Base-by-base conservation (phyloP, 2,329 filamentous ascomycete genomes). In the Apiospora kogelbergensis region DNA sequence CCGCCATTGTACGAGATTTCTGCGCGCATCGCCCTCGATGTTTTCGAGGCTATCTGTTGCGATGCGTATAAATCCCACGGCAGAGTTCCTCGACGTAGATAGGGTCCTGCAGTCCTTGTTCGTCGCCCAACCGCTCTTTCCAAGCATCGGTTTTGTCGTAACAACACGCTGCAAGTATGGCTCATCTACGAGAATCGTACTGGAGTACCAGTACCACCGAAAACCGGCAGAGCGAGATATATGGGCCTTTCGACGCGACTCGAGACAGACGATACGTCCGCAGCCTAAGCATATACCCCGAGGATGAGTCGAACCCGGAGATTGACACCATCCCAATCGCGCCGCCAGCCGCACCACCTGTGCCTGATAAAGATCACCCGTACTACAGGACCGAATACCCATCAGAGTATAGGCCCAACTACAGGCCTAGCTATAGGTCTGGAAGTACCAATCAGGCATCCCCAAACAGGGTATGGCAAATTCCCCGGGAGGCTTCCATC, bases 201-300 rank as follows among this genome's bases (percentile, higher is more conserved):
- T 75, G 75, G 75, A 73, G 70, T 26, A 71, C 68, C 41, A 71
- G 72, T 13, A 70, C 68, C 44, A 46, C 70, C 26, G 68, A 73
- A 3, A 70, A 68, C n/a, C 70, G 70, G 2, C 65, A 73, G 26
- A 69, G 71, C 63, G 71, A 74, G n/a, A 63, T 73, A 4, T 65
- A 69, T 26, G 64, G 66, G n/a, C 46, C 69, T 9, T 66, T 60
- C 13, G 48, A 64, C 5, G 60, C 40, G 26, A 15, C 65, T 9
- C 33, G 44, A 33, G 65, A 46, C 20, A 33, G 65, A 37, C 26
- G 42, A 24, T 22, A 40, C 63, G 20, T 37, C 42, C 65, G 17
- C 5, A 66, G 65, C 44, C 22, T 66, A 26, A 53, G 65, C 44
- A 46, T 67, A 13, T 63, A 67, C 11, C 66, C 45, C 13, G 66